A percentile compares a stretch with the other conserved stretches of the same genome.
phyloP scores from a whole-genome alignment of 2,329 filamentous ascomycete genomes.

The Pseudocercospora crystallina region DNA sequence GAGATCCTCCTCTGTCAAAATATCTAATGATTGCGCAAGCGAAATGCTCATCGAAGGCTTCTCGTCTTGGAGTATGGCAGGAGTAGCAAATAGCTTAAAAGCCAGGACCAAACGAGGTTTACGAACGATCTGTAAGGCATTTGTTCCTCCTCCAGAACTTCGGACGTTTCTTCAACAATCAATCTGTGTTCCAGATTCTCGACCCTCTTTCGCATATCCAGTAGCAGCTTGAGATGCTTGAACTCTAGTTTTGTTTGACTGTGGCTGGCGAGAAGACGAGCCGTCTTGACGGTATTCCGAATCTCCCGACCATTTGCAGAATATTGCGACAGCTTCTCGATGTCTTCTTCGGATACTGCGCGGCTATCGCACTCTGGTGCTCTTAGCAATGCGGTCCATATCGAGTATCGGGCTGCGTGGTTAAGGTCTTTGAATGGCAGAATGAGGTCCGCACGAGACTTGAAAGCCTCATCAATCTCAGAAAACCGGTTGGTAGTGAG shows the following conservation, averaged over 20 bases:
- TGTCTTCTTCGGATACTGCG: constrained; percentile 14
- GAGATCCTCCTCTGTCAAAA: too few relatives aligned
- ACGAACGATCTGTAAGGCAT: too few relatives aligned
- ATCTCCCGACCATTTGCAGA: constrained; percentile 19
- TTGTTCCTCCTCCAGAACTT: too few relatives aligned
- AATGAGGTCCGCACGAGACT: constrained; percentile 36
- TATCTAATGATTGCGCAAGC: too few relatives aligned
- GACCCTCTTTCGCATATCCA: too few relatives aligned
- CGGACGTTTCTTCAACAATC: too few relatives aligned
- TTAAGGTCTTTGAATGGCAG: constrained; percentile 35
- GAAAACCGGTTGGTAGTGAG: constrained; percentile 40
- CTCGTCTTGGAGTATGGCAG: too few relatives aligned
- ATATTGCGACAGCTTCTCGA: constrained; percentile 13
- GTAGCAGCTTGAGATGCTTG: too few relatives aligned
- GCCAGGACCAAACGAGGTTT: too few relatives aligned
- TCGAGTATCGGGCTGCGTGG: constrained; percentile 24
- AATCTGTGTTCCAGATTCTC: too few relatives aligned
- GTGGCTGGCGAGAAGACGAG: constrained; percentile 8
- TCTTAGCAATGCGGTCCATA: constrained; percentile 27
- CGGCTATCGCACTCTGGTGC: constrained; percentile 9
- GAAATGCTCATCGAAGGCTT: too few relatives aligned
- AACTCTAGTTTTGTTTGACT: neutral
- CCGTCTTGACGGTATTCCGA: constrained; percentile 20
- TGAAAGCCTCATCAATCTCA: constrained; percentile 38
- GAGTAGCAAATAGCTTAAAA: too few relatives aligned